phyloP scores from a whole-genome alignment of 2,329 filamentous ascomycete genomes.

The Colletotrichum chlorophyti region DNA sequence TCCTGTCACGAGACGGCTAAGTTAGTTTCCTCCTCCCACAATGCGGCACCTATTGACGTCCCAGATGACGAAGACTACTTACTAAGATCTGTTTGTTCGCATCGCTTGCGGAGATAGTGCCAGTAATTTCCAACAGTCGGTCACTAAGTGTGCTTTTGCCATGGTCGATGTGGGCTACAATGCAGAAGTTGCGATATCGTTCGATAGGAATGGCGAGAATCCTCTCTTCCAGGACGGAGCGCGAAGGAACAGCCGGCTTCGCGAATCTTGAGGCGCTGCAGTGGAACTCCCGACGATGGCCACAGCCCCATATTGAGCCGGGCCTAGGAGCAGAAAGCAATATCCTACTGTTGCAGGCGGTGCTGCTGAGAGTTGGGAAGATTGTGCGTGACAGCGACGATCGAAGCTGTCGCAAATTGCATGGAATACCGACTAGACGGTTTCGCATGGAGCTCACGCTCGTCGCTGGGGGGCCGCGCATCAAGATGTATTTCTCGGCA shows the following conservation, averaged over 20 bases:
- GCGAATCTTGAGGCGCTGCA: background rate
- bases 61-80: slow-evolving; percentile 6
- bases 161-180: slow-evolving; percentile 98
- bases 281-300: slow-evolving; percentile 2
- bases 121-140: slow-evolving; percentile 89
- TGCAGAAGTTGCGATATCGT: slow-evolving; percentile 93
- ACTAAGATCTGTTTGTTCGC: slow-evolving; percentile 89
- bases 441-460: slow-evolving; percentile 20
- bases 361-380: background rate
- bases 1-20: slow-evolving; percentile 55
- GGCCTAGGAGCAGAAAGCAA: no score
- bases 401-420: slow-evolving; percentile 4
- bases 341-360: background rate
- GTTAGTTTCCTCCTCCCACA: slow-evolving; percentile 1
- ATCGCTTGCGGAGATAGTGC: slow-evolving; percentile 82
- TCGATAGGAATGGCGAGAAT: slow-evolving; percentile 80
- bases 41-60: background rate
- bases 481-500: slow-evolving; percentile 23
- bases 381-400: background rate
- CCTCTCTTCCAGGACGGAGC: slow-evolving; percentile 57
- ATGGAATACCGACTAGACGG: slow-evolving; percentile 11
- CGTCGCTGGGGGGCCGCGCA: slow-evolving; percentile 19
- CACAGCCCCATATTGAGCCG: background rate
- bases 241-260: slow-evolving; percentile 27
- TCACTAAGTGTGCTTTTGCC: slow-evolving; percentile 97